Percentiles rank a stretch among this genome's conserved stretches.
Conservation (phyloP, 2,329 filamentous ascomycete species). For the Trichophyton simii region DNA sequence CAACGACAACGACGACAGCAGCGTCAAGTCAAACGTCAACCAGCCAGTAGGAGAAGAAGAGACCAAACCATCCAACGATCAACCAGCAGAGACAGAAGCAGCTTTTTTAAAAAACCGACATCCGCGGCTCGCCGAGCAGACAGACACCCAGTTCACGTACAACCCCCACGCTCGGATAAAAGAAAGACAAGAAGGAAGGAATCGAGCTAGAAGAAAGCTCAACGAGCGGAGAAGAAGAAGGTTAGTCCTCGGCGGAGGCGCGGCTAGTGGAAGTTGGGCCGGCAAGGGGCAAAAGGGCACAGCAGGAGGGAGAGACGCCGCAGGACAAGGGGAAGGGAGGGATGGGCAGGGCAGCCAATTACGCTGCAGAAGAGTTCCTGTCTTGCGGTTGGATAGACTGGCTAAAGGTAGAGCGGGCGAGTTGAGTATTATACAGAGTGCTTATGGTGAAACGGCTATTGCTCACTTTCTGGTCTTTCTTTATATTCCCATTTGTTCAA, state of each 20-base stretch:
- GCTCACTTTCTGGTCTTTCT: not conserved
- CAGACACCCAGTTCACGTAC: too few relatives aligned
- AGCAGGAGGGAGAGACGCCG: not conserved
- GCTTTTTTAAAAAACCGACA: too few relatives aligned
- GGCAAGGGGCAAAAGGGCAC: not conserved
- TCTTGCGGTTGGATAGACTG: too few relatives aligned
- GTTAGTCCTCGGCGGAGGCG: not conserved
- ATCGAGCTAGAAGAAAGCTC: not conserved
- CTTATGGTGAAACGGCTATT: not conserved
- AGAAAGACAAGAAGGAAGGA: not conserved
- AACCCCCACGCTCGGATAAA: too few relatives aligned
- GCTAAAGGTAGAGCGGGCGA: too few relatives aligned
- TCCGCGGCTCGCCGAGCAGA: too few relatives aligned
- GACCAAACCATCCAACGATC: too few relatives aligned
- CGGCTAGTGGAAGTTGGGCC: not conserved
- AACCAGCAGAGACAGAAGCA: too few relatives aligned
- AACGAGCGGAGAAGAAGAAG: not conserved
- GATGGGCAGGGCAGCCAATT: not conserved
- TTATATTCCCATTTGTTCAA: constrained; percentile 1
- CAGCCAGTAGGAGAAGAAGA: too few relatives aligned
- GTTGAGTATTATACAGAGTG: too few relatives aligned
- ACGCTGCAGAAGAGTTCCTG: not conserved
- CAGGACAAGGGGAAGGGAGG: not conserved
- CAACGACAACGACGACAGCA: too few relatives aligned
- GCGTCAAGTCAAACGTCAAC: too few relatives aligned